Percentiles rank a stretch among this genome's conserved stretches.
These are phyloP conservation scores for Beauveria sp. DNA, from an alignment of 2,329 filamentous ascomycete genomes.

Conservation along the genomic window DNA sequence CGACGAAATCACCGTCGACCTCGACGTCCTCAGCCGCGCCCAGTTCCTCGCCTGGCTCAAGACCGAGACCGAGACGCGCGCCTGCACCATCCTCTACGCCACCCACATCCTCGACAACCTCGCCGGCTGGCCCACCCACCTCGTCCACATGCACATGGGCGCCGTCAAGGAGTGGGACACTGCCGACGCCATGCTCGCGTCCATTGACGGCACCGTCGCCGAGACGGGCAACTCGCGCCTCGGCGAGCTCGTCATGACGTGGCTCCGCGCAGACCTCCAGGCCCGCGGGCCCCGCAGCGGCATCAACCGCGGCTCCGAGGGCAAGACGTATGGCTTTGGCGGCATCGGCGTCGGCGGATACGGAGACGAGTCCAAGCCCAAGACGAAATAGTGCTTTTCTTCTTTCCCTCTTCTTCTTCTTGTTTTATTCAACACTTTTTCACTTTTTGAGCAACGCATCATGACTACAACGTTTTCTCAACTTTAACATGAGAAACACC, in stretches of 20 bases:
- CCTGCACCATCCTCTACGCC: conserved; percentile 92
- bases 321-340: conserved; percentile 52
- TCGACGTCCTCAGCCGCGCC: conserved; percentile 78
- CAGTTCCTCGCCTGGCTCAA: conserved; percentile 84
- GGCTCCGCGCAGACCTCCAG: conserved; percentile 74
- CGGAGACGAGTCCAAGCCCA: conserved; percentile 43
- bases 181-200: conserved; percentile 60
- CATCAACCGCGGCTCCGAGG: conserved; percentile 48
- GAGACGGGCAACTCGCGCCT: conserved; percentile 68
- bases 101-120: conserved; percentile 97
- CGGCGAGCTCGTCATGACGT: conserved; percentile 79
- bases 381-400: conserved; percentile 18
- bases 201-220: conserved; percentile 32
- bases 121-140: conserved; percentile 87
- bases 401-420: conserved; percentile 1
- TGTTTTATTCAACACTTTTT: conserved; percentile 5
- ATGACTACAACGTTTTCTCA: not conserved
- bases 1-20: conserved; percentile 94
- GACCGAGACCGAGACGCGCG: conserved; percentile 70
- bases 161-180: conserved; percentile 79
- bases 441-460: not conserved
- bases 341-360: conserved; percentile 49
- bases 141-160: conserved; percentile 92
- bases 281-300: conserved; percentile 69
- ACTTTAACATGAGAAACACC: conserved; percentile 4